Evolutionary conservation across 495 filamentous ascomycete genomes (phyloP).

Genomic region (Aspergillus saccharolyticus): DNA sequence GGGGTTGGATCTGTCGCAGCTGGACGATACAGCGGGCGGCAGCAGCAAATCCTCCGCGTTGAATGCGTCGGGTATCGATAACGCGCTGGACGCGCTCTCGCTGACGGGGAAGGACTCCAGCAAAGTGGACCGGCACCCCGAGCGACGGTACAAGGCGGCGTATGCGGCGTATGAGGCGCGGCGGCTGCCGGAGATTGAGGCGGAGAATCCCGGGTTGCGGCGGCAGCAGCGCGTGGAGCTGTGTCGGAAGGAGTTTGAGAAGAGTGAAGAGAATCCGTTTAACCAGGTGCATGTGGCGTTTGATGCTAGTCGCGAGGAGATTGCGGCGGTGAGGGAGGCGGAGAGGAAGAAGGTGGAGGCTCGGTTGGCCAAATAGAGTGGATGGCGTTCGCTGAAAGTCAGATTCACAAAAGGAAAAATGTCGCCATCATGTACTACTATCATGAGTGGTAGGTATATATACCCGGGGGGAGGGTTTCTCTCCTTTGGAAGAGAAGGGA

Average conservation of each 20-base stretch:
- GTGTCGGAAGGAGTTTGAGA: constrained; percentile 85
- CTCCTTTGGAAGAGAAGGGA: background rate
- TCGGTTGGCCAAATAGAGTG: constrained; percentile 49
- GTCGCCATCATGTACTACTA: too few relatives aligned
- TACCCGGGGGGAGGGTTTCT: constrained; percentile 16
- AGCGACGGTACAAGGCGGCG: constrained; percentile 80
- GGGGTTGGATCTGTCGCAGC: constrained; percentile 61
- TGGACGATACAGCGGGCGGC: constrained; percentile 48
- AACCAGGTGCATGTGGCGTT: constrained; percentile 71
- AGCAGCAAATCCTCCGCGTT: constrained; percentile 48
- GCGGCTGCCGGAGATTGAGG: constrained; percentile 77
- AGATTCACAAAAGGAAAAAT: too few relatives aligned
- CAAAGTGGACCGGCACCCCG: constrained; percentile 82
- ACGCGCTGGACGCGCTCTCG: constrained; percentile 77
- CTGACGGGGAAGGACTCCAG: constrained; percentile 49
- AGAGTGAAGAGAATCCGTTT: constrained; percentile 88
- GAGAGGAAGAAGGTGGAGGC: constrained; percentile 74
- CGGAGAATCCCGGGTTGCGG: constrained; percentile 71
- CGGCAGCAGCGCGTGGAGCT: constrained; percentile 74
- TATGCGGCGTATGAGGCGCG: constrained; percentile 82
- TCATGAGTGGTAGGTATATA: constrained; percentile 10
- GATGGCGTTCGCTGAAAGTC: too few relatives aligned
- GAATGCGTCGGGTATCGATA: constrained; percentile 82
- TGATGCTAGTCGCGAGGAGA: constrained; percentile 75
- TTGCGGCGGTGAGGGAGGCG: constrained; percentile 55